phyloP scores from a whole-genome alignment of 2,329 filamentous ascomycete genomes.

The Emmonsia crescens region DNA sequence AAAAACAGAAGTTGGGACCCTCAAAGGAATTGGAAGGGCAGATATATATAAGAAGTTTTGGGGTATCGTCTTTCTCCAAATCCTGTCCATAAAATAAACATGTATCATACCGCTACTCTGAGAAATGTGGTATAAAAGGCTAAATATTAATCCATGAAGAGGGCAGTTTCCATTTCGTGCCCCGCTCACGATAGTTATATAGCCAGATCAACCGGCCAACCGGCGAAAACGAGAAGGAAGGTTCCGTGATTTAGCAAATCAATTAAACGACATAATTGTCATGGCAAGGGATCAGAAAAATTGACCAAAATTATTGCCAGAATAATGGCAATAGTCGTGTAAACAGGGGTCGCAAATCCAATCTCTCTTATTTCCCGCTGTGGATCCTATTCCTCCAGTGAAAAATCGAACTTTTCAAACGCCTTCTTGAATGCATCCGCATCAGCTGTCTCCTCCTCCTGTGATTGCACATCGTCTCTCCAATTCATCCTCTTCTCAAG shows the following conservation, averaged over 20 bases:
- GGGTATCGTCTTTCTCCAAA: background rate
- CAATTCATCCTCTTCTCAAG: conserved; percentile 71
- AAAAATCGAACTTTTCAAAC: conserved; percentile 83
- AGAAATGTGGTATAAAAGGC: background rate
- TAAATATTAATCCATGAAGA: background rate
- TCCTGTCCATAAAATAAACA: background rate
- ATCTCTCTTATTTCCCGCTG: background rate
- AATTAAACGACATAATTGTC: background rate
- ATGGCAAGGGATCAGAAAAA: background rate
- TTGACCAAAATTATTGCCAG: background rate
- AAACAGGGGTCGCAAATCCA: background rate
- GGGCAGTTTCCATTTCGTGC: background rate
- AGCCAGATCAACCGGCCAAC: background rate
- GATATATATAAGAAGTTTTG: background rate
- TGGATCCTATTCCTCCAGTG: conserved; percentile 30
- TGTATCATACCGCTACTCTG: background rate
- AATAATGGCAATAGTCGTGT: background rate
- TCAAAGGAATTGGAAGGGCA: background rate
- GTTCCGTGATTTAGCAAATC: too few species aligned
- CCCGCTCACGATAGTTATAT: background rate
- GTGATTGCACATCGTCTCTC: conserved; percentile 70
- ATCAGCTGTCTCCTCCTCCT: conserved; percentile 68
- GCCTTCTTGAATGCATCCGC: conserved; percentile 67
- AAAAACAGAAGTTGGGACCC: too few species aligned
- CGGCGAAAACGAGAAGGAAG: background rate